phyloP scores from a whole-genome alignment of 2,329 filamentous ascomycete genomes.

The Ophiostoma ulmi region DNA sequence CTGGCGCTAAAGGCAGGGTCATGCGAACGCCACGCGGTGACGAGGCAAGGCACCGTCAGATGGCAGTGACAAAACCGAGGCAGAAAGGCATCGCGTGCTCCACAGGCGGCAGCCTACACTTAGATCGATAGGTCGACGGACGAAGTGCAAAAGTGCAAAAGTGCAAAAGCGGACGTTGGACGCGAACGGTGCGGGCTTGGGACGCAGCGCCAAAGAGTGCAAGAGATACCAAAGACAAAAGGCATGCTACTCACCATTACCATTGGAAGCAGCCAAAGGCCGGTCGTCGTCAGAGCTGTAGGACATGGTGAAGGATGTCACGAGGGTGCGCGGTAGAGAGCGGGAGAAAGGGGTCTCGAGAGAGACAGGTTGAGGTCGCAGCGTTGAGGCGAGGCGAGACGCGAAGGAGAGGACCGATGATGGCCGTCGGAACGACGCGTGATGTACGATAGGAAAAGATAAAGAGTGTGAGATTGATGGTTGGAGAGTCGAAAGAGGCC shows the following conservation, averaged over 20 bases:
- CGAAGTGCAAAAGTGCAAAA: not conserved
- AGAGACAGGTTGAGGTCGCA: slow-evolving; percentile 24
- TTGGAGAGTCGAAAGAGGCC: slow-evolving; percentile 12
- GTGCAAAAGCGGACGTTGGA: slow-evolving; percentile 2
- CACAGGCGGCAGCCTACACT: not conserved
- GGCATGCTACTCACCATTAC: slow-evolving; percentile 56
- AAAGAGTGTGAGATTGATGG: not conserved
- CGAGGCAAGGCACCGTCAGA: not conserved
- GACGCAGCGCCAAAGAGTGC: not conserved
- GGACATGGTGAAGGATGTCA: slow-evolving; percentile 44
- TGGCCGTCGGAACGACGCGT: not conserved
- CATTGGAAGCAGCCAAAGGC: slow-evolving; percentile 67
- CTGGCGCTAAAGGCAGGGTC: not conserved
- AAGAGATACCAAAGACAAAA: not conserved
- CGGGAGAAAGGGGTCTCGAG: slow-evolving; percentile 27
- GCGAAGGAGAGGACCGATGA: not conserved
- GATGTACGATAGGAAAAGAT: not conserved
- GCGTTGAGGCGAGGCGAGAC: not conserved
- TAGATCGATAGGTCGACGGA: not conserved
- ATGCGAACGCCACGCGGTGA: slow-evolving; percentile 7
- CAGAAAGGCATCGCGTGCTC: not conserved
- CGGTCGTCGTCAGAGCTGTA: slow-evolving; percentile 72
- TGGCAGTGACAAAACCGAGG: not conserved
- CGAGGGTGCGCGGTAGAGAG: slow-evolving; percentile 9
- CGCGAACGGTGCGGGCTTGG: not conserved